A percentile compares a stretch with the other conserved stretches of the same genome.
These are phyloP conservation scores for Cryptococcus floricola DNA, from an alignment of 1,284 basidiomycete species.

Conservation along the genomic window DNA sequence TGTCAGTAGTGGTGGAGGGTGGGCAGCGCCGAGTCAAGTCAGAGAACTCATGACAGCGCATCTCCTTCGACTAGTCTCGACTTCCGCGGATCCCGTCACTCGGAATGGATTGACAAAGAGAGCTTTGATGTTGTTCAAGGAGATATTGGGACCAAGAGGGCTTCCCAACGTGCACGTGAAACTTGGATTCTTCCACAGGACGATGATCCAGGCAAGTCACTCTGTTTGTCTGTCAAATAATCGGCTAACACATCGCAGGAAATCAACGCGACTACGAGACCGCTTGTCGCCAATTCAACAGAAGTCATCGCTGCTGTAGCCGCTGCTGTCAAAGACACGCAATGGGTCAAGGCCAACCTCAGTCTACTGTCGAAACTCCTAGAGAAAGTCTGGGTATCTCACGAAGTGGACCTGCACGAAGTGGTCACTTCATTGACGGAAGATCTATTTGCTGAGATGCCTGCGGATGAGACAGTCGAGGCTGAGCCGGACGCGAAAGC, in stretches of 20 bases:
- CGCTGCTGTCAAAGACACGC: slow-evolving; percentile 73
- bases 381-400: slow-evolving; percentile 77
- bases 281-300: slow-evolving; percentile 74
- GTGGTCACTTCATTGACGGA: slow-evolving; percentile 80
- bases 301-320: slow-evolving; percentile 82
- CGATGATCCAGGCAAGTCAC: slow-evolving; percentile 68
- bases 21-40: slow-evolving; percentile 73
- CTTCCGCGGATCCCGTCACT: slow-evolving; percentile 64
- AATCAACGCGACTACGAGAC: slow-evolving; percentile 64
- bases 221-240: background rate
- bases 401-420: slow-evolving; percentile 72
- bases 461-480: slow-evolving; percentile 75
- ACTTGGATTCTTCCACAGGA: slow-evolving; percentile 77
- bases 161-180: slow-evolving; percentile 95
- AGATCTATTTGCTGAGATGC: slow-evolving; percentile 76
- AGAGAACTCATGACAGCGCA: slow-evolving; percentile 91
- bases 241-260: slow-evolving; percentile 53
- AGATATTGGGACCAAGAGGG: slow-evolving; percentile 73
- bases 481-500: slow-evolving; percentile 61
- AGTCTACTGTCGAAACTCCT: slow-evolving; percentile 81
- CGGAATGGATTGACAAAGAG: slow-evolving; percentile 66
- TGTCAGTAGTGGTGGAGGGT: slow-evolving; percentile 50
- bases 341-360: slow-evolving; percentile 77
- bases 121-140: slow-evolving; percentile 74
- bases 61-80: slow-evolving; percentile 78